Evolutionary conservation across 2,329 filamentous ascomycete species (phyloP).

Genomic region (Thelonectria rubi): DNA sequence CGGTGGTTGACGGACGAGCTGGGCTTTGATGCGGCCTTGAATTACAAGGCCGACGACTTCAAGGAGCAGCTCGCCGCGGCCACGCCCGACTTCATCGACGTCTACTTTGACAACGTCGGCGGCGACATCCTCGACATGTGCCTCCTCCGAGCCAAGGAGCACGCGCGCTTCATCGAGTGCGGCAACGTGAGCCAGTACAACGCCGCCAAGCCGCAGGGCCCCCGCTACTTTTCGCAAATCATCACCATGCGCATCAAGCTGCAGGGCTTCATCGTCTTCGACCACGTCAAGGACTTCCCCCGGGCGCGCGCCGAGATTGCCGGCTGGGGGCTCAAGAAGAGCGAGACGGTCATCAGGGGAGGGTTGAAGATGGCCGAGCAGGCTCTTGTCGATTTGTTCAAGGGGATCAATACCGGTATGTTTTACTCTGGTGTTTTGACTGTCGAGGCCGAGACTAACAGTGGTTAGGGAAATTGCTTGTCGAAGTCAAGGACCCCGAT

Average conservation of each 20-base stretch:
- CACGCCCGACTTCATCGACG: constrained; percentile 68
- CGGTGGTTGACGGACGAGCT: constrained; percentile 70
- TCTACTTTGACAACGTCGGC: constrained; percentile 80
- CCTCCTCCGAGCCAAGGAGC: constrained; percentile 67
- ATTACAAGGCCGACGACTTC: constrained; percentile 74
- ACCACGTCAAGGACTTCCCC: constrained; percentile 68
- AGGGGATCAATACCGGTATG: constrained; percentile 71
- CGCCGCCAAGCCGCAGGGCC: constrained; percentile 61
- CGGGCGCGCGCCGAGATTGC: constrained; percentile 70
- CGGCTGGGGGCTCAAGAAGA: constrained; percentile 75
- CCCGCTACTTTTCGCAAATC: constrained; percentile 64
- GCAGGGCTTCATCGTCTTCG: constrained; percentile 79
- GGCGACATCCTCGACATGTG: constrained; percentile 76
- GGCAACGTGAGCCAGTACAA: constrained; percentile 78
- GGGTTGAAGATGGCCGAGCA: constrained; percentile 72
- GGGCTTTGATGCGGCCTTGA: constrained; percentile 72
- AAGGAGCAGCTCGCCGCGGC: constrained; percentile 66
- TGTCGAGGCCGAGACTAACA: not conserved
- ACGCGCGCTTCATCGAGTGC: constrained; percentile 77
- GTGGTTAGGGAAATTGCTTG: constrained; percentile 55
- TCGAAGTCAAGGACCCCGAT: constrained; percentile 45
- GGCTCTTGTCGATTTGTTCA: constrained; percentile 71
- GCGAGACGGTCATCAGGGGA: constrained; percentile 76
- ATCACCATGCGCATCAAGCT: constrained; percentile 67
- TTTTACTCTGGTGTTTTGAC: not conserved